phyloP scores from a whole-genome alignment of 1,284 basidiomycete genomes.

The Heterobasidion parviporum region DNA sequence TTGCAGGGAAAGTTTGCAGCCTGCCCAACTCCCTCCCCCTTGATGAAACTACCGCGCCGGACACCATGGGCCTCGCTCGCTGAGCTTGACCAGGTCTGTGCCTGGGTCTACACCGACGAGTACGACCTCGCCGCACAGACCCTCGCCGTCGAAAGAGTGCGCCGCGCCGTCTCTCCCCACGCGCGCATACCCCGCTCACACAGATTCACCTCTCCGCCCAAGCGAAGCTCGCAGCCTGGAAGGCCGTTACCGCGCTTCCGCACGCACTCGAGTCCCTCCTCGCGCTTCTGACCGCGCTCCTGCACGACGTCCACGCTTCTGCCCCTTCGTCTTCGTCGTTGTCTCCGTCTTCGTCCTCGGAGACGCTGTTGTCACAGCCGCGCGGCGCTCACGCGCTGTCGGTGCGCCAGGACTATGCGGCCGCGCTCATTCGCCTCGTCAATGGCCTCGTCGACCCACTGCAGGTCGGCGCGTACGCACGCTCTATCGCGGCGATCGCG shows the following conservation, averaged over 20 bases:
- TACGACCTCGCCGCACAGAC: conserved; percentile 47
- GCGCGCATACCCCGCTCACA: conserved; percentile 4
- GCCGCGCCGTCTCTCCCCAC: background rate
- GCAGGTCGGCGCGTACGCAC: conserved; percentile 81
- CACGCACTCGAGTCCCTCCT: conserved; percentile 70
- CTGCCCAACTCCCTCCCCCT: background rate
- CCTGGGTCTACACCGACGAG: conserved; percentile 71
- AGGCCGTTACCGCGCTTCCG: conserved; percentile 57
- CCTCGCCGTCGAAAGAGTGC: conserved; percentile 65
- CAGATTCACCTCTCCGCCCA: background rate
- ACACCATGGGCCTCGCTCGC: conserved; percentile 73
- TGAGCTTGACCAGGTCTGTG: conserved; percentile 78
- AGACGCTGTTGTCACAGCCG: conserved; percentile 14
- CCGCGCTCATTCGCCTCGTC: conserved; percentile 82
- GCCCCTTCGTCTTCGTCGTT: conserved; percentile 15
- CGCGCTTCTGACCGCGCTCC: conserved; percentile 54
- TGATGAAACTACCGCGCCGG: conserved; percentile 73
- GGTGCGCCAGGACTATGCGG: conserved; percentile 62
- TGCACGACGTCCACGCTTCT: conserved; percentile 40
- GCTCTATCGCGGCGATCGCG: conserved; percentile 87
- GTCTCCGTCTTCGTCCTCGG: no score
- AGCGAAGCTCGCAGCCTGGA: conserved; percentile 70
- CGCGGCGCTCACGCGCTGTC: conserved; percentile 19
- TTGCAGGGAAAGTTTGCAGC: background rate
- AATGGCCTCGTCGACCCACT: conserved; percentile 94